These are phyloP conservation scores for Lumnitzera racemosa DNA, from an alignment of 345 rosid species.

Conservation along the genomic window DNA sequence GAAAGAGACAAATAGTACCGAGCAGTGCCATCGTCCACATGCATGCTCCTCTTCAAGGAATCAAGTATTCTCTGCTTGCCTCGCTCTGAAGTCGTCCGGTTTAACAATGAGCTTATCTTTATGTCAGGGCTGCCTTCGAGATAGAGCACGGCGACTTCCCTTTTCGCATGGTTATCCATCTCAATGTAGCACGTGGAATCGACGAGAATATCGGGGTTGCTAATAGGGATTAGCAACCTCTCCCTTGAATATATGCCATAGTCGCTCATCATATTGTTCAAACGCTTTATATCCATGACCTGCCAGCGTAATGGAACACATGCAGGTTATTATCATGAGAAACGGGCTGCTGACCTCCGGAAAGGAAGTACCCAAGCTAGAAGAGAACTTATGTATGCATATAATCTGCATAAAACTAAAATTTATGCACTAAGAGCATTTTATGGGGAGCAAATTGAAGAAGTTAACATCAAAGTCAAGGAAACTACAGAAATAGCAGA, in stretches of 20 bases:
- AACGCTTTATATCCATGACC: slow-evolving; percentile 75
- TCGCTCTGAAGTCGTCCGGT: slow-evolving; percentile 29
- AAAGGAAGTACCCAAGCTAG: not conserved
- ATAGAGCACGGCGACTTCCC: slow-evolving; percentile 82
- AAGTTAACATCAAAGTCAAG: too few relatives aligned
- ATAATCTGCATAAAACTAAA: too few relatives aligned
- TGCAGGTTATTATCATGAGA: not conserved
- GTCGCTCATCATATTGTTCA: slow-evolving; percentile 91
- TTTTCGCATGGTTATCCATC: slow-evolving; percentile 57
- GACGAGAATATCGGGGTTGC: slow-evolving; percentile 50
- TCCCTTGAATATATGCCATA: slow-evolving; percentile 82
- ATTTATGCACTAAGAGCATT: too few relatives aligned
- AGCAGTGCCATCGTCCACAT: slow-evolving; percentile 80
- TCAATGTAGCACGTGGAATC: slow-evolving; percentile 71
- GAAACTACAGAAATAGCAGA: too few relatives aligned
- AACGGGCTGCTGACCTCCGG: too few relatives aligned
- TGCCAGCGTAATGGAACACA: slow-evolving; percentile 14
- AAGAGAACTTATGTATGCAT: not conserved
- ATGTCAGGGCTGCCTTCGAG: slow-evolving; percentile 49
- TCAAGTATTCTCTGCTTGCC: slow-evolving; percentile 59
- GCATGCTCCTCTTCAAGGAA: slow-evolving; percentile 85
- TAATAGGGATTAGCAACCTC: slow-evolving; percentile 73
- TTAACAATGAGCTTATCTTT: slow-evolving; percentile 21
- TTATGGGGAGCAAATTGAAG: too few relatives aligned
- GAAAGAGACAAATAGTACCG: slow-evolving; percentile 72